Base-by-base conservation (phyloP, 176 grass and related monocot genomes). In the Oryza coarctata region DNA sequence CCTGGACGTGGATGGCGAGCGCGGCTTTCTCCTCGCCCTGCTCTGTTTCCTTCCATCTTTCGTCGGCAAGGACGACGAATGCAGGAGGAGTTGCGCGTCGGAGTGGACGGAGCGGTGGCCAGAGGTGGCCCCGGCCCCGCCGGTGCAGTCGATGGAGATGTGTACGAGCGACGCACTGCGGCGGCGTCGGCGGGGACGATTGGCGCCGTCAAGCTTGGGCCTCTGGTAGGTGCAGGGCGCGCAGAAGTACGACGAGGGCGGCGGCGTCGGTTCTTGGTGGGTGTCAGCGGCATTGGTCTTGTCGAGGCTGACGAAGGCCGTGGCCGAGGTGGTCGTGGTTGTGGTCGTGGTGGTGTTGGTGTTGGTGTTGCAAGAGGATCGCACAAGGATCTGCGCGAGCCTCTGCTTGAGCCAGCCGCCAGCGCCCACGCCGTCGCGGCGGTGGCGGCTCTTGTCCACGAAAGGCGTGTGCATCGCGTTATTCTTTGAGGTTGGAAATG, bases 331-430 rank as follows among this genome's bases (percentile, higher is more conserved):
- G 73, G 52, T 72, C 52, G 69, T 34, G 50, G 41, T 39, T 27
- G 85, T 15, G 71, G 25, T 72, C 52, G 69, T 34, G 50, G 41
- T 39, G 26, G 85, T 15, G 71, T 22, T 66, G 25, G 86, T 67
- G 57, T 78, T 83, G 40, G 76, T 72, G 78, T 79, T 67, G 88
- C 95, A 97, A 35, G 90, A 84, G 10, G 90, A 92, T 43, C 88
- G 90, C 83, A 81, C 80, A 27, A 97, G 84, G 81, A 94, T 90
- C 70, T 84, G 87, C 12, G 90, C 84, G 3, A 97, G 69, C 15
- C 86, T 90, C 68, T 91, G 89, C 81, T 75, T 94, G 49, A 97
- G 84, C 3, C 88, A 71, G 13, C 77, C 79, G 12, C 83, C 63
- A 43, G 74, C 77, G 50, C 82, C 69, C 11, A 40, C 73, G 73